Base-by-base conservation (phyloP, 805 yeast species). In the Lipomyces spencermartinsiae region DNA sequence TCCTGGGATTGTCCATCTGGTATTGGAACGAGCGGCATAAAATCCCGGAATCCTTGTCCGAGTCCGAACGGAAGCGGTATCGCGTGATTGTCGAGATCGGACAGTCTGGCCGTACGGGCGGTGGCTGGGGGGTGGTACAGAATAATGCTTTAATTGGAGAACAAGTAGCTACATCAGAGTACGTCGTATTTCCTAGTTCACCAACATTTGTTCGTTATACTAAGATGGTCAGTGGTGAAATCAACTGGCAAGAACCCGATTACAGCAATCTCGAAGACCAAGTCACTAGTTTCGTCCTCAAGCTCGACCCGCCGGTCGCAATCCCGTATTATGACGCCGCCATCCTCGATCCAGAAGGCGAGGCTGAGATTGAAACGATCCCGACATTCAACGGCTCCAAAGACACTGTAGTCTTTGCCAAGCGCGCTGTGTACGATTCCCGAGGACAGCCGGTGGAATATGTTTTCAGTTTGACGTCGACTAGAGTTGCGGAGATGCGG, bases 301-400 rank as follows among this genome's bases (percentile, higher is more conserved):
- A 70, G 19, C 75, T 80, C 6, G 77, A 73, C 46, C 82, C 82
- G 8, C 80, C 82, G 0, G 76, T 80, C 9, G 22, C 56, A 10
- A 59, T 69, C 9, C 69, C 65, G 6, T 64, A 60, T 29, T 69
- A 56, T 53, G 68, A 66, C 61, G 72, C 72, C 12, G 72, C 70
- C 2, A 61, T 63, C n/a, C 58, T 69, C 9, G 68, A 64, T 58
- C 71, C 70, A 4, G 65, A 66, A 10, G 63, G 57, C 31, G 71
- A 66, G 63, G 64, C 63, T 7, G 37, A 9, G 33, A 12, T 55
- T 9, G 63, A 31, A 55, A 16, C 19, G 7, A 65, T 61, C 14
- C 46, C 35, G 16, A 19, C 49, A 4, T 22, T 34, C 25, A 63
- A 61, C 12, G 61, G 65, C 25, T 43, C 63, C 6, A 51, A 54